phyloP scores from a whole-genome alignment of 2,329 filamentous ascomycete species.

The Diaporthe eres region DNA sequence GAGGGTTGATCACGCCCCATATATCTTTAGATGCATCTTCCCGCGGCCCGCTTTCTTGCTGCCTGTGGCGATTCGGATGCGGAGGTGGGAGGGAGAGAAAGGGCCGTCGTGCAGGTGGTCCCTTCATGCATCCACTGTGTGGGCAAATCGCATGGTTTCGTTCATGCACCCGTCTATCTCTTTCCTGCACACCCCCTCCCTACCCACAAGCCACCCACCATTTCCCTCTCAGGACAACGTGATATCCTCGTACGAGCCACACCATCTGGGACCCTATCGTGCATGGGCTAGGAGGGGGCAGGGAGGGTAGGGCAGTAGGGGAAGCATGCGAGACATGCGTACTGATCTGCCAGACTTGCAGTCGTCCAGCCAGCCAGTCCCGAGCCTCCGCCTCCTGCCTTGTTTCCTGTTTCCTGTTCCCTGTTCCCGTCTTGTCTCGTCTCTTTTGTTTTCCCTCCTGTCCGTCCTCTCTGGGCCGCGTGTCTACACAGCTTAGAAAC shows the following conservation, averaged over 20 bases:
- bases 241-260: constrained; percentile 26
- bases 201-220: background rate
- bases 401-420: background rate
- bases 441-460: background rate
- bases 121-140: constrained; percentile 16
- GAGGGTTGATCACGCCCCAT: background rate
- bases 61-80: background rate
- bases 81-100: background rate
- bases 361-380: constrained; percentile 14
- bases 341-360: constrained; percentile 33
- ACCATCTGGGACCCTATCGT: background rate
- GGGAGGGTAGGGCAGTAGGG: background rate
- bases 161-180: background rate
- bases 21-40: background rate
- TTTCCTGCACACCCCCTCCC: background rate
- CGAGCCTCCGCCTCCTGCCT: background rate
- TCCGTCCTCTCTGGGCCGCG: background rate
- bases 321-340: constrained; percentile 26
- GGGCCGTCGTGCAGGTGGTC: constrained; percentile 22
- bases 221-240: constrained; percentile 3
- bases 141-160: constrained; percentile 18
- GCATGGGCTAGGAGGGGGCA: constrained; percentile 2
- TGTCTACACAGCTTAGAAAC: constrained; percentile 2
- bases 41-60: constrained; percentile 8
- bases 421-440: background rate